phyloP scores from a whole-genome alignment of 306 rosid genomes.

The Lupinus albus region DNA sequence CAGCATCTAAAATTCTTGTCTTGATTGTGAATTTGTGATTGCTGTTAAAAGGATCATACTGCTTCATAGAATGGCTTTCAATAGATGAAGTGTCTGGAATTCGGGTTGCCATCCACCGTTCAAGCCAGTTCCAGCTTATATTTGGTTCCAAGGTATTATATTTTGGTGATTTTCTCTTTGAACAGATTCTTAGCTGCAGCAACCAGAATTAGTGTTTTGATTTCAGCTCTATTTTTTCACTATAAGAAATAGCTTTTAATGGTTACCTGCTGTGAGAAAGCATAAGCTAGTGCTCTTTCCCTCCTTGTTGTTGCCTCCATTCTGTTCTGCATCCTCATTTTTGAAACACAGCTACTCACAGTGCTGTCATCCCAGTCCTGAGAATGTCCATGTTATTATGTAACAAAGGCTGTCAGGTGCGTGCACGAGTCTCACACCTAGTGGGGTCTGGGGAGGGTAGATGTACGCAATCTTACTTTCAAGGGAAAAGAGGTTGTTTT shows the following conservation, averaged over 20 bases:
- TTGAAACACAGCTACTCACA: constrained; percentile 79
- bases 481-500: too few species aligned
- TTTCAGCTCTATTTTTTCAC: not conserved
- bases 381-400: constrained; percentile 32
- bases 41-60: constrained; percentile 43
- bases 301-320: constrained; percentile 85
- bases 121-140: constrained; percentile 99
- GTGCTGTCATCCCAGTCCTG: constrained; percentile 98
- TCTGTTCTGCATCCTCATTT: constrained; percentile 79
- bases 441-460: too few species aligned
- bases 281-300: constrained; percentile 93
- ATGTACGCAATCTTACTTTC: too few species aligned
- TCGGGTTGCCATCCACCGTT: constrained; percentile 99
- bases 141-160: constrained; percentile 54
- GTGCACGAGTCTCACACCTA: too few species aligned
- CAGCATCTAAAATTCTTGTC: constrained; percentile 53
- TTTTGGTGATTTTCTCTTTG: constrained; percentile 61
- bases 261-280: constrained; percentile 90
- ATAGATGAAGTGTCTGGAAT: constrained; percentile 61
- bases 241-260: not conserved
- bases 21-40: constrained; percentile 40
- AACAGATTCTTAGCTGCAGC: constrained; percentile 72
- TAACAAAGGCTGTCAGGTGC: too few species aligned
- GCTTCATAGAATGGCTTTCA: too few species aligned
- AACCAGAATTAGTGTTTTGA: constrained; percentile 15